Conservation (phyloP, 2,329 filamentous ascomycete species). For the Alternaria conjuncta region DNA sequence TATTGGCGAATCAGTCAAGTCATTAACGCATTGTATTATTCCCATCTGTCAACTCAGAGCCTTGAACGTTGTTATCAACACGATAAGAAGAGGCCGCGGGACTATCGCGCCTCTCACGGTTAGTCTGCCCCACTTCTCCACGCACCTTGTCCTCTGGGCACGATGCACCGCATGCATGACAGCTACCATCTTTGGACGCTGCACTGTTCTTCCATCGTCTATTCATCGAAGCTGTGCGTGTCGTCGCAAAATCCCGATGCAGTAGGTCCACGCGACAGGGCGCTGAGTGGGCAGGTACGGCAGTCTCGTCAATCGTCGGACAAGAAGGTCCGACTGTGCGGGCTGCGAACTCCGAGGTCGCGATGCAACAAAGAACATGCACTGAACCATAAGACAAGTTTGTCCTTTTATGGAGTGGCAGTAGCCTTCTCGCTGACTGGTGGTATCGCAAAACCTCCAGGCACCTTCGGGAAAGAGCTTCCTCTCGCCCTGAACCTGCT, state of each 20-base stretch:
- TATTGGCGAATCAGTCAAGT: slow-evolving; percentile 8
- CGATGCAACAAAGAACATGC: no score
- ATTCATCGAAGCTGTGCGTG: background rate
- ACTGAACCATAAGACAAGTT: no score
- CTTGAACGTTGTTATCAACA: slow-evolving; percentile 12
- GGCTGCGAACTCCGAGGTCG: background rate
- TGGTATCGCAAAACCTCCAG: no score
- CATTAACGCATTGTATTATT: background rate
- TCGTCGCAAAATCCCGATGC: background rate
- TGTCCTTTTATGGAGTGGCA: no score
- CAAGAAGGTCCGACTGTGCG: slow-evolving; percentile 2
- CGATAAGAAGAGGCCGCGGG: slow-evolving; percentile 18
- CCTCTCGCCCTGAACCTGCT: no score
- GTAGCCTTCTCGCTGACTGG: no score
- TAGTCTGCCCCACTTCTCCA: slow-evolving; percentile 17
- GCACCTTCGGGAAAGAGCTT: no score
- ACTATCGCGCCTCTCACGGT: slow-evolving; percentile 8
- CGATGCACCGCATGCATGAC: slow-evolving; percentile 12
- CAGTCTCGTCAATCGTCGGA: background rate
- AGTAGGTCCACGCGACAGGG: slow-evolving; percentile 1
- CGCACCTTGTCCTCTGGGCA: slow-evolving; percentile 2
- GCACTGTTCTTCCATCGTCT: background rate
- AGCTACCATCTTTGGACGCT: slow-evolving; percentile 7
- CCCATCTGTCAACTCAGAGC: slow-evolving; percentile 6
- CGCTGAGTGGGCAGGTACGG: background rate